A percentile compares a stretch with the other conserved stretches of the same genome.
Evolutionary conservation across 805 yeast genomes (phyloP).

Genomic region (Ogataea parapolymorpha): DNA sequence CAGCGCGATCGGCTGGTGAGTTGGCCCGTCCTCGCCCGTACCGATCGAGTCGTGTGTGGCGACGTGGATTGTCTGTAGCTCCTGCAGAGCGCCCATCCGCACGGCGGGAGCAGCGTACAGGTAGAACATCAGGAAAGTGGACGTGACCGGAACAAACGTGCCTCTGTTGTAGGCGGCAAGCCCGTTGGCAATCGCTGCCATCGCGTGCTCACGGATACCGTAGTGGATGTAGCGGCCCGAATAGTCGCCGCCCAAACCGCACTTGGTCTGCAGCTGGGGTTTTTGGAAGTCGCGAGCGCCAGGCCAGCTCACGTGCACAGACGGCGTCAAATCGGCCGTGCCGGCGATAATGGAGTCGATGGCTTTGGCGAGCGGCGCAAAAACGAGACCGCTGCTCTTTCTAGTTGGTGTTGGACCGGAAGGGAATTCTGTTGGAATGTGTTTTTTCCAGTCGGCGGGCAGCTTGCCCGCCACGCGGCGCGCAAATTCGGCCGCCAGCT

Average conservation of each 20-base stretch:
- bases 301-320: conserved; percentile 79
- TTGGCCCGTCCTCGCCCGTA: conserved; percentile 91
- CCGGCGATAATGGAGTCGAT: conserved; percentile 67
- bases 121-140: conserved; percentile 77
- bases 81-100: conserved; percentile 77
- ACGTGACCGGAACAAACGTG: conserved; percentile 55
- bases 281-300: conserved; percentile 91
- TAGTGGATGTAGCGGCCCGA: conserved; percentile 91
- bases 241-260: conserved; percentile 70
- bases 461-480: conserved; percentile 74
- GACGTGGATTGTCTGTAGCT: conserved; percentile 79
- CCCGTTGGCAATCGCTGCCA: conserved; percentile 98
- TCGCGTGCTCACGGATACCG: conserved; percentile 98
- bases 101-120: conserved; percentile 84
- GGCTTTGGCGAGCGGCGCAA: conserved; percentile 72
- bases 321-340: conserved; percentile 95
- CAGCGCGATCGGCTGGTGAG: conserved; percentile 88
- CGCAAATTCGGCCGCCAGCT: conserved; percentile 68
- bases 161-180: conserved; percentile 93
- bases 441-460: conserved; percentile 78
- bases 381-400: conserved; percentile 82
- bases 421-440: conserved; percentile 76
- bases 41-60: conserved; percentile 91
- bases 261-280: conserved; percentile 43
- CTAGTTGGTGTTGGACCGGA: conserved; percentile 89